Base-by-base conservation (phyloP, 169 alveolate species). In the Cryptosporidium sp. region DNA sequence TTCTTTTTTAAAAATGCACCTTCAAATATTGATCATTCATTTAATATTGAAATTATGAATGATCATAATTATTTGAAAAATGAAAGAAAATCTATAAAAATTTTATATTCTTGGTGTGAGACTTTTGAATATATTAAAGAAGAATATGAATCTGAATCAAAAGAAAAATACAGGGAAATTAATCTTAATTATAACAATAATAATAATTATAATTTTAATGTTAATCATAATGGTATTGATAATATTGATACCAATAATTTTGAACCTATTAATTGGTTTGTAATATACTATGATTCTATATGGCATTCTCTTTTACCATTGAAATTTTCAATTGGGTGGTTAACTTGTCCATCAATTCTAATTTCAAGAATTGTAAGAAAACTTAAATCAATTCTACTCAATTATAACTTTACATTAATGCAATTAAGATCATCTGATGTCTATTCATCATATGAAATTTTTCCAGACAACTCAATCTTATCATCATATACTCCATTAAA, bases 41-140 rank as follows among this genome's bases (percentile, higher is more conserved):
- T 80, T 18, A 67, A 61, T 62, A 39, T 80, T 80, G 75, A 80
- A 29, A 61, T 80, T 14, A 80, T 39, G 44, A 26, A 80, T 45
- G 75, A 61, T 44, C 18, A 29, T 33, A 61, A 37, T 62, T 42
- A 29, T 16, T 65, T 14, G 1, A 42, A 69, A n/a, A 61, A 60
- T 14, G 35, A 35, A 10, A 61, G 29, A 23, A 80, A 61, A 42
- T 80, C 87, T n/a, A 35, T 35, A 1, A 80, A 62, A 29, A 42
- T 80, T 29, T 65, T 80, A 44, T 61, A 69, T 61, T 80, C 87
- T 39, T 80, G 87, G 87, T 80, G 87, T 61, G 73, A 80, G 14
- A 16, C 45, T n/a, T 65, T 21, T 21, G 67, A 39, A n/a, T 9
- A 39, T 26, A 80, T 62, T 60, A 80, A 60, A 39, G 56, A 48